These are phyloP conservation scores for Boletus sensibilis DNA, from an alignment of 768 basidiomycete genomes.

Conservation along the genomic window DNA sequence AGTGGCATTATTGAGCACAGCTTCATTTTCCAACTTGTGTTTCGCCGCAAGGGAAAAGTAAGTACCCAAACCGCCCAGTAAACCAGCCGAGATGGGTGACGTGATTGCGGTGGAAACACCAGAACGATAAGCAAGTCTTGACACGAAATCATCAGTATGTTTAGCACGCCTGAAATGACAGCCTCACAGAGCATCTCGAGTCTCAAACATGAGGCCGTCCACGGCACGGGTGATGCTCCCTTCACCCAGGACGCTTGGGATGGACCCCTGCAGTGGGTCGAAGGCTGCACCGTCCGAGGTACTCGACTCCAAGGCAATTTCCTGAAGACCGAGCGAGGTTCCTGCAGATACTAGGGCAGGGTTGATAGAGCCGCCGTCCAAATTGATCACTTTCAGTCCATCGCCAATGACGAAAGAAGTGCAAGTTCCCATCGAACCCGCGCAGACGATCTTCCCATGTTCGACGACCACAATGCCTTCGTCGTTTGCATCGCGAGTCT, in stretches of 20 bases:
- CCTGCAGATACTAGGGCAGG: slow-evolving; percentile 69
- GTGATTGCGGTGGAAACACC: slow-evolving; percentile 73
- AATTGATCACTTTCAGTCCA: slow-evolving; percentile 36
- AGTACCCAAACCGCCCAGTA: slow-evolving; percentile 62
- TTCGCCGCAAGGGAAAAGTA: slow-evolving; percentile 58
- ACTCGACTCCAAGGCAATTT: slow-evolving; percentile 62
- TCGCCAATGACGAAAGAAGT: slow-evolving; percentile 10
- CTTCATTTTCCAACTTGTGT: slow-evolving; percentile 57
- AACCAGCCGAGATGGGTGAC: slow-evolving; percentile 53
- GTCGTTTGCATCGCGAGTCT: slow-evolving; percentile 6
- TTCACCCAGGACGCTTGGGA: slow-evolving; percentile 36
- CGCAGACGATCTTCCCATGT: slow-evolving; percentile 55
- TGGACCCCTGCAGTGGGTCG: slow-evolving; percentile 41
- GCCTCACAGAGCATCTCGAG: slow-evolving; percentile 49
- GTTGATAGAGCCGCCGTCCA: slow-evolving; percentile 60
- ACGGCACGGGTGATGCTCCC: slow-evolving; percentile 55
- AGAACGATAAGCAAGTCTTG: slow-evolving; percentile 66
- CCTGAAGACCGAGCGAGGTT: slow-evolving; percentile 60
- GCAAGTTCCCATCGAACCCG: slow-evolving; percentile 24
- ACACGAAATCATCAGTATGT: slow-evolving; percentile 4
- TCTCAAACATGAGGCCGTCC: slow-evolving; percentile 58
- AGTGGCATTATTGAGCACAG: slow-evolving; percentile 61
- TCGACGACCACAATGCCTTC: slow-evolving; percentile 45
- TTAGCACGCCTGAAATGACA: neutral
- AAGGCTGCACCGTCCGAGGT: slow-evolving; percentile 65